phyloP scores from a whole-genome alignment of 768 basidiomycete species.

The Tulasnella sp. region DNA sequence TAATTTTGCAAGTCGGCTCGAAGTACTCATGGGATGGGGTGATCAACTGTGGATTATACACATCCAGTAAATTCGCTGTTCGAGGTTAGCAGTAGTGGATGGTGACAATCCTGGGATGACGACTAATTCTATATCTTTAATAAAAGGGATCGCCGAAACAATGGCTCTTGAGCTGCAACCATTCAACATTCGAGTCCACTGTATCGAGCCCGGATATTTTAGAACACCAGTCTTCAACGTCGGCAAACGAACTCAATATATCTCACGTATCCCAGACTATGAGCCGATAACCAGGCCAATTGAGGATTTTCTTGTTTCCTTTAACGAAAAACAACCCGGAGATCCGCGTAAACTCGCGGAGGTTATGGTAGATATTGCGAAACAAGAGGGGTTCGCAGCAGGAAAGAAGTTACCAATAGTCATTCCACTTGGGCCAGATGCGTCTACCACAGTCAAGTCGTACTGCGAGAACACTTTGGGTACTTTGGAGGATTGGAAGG shows the following conservation, averaged over 20 bases:
- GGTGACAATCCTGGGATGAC: neutral
- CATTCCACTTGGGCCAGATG: neutral
- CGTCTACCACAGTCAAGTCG: neutral
- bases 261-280: neutral
- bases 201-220: conserved; percentile 10
- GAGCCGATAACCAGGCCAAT: neutral
- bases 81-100: neutral
- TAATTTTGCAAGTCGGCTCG: conserved; percentile 35
- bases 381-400: neutral
- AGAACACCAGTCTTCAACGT: neutral
- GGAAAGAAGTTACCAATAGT: neutral
- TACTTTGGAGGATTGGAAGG: neutral
- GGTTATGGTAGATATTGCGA: neutral
- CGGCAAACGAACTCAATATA: neutral
- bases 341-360: neutral
- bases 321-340: neutral
- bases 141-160: neutral
- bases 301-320: neutral
- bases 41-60: neutral
- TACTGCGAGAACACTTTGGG: neutral
- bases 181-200: neutral
- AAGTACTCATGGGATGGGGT: conserved; percentile 5
- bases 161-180: neutral
- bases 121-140: neutral
- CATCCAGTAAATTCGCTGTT: neutral